Evolutionary conservation across 768 basidiomycete species (phyloP), one percentile per base, ranked within the genome.

Genomic region (Chiua virens): DNA sequence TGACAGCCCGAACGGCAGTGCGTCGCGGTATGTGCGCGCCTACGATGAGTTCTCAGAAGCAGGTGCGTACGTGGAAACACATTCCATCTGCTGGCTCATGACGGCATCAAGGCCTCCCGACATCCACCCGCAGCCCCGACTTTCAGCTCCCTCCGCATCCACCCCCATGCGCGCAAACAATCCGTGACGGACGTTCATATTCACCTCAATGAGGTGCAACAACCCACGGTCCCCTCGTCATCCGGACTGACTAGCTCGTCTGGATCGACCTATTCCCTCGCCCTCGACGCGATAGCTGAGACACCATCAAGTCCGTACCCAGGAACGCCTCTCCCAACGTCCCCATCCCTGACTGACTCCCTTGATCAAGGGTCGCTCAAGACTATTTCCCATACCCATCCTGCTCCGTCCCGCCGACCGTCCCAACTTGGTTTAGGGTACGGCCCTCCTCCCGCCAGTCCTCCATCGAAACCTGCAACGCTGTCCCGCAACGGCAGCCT

Each of bases 101-200:
- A 41, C 36, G 5, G 6, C 32, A 6, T 35, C 42, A 22, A 57
- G 52, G 45, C 5, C 48, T 32, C 13, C 40, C 58, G 8, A 11
- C 41, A 6, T 35, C 45, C 17, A 41, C 78, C 8, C 80, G 82
- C 15, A 79, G 77, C 3, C 69, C 79, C 39, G 60, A 77, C 10
- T 75, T 86, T 22, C 71, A 79, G 7, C 70, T 86, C 0, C 72
- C 80, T 1, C 71, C 81, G 1, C 76, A 80, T n/a, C 37, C 89
- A 91, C 59, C 89, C 89, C 0, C 89, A 91, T 54, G 89, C 86
- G 0, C 81, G 89, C 30, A 91, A 90, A 64, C 75, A 81, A 18
- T 91, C 88, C 17, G 68, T 88, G 4, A 50, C 82, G 11, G 84
- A 86, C 57, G 80, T 79, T 2, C 73, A 72, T 17, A 48, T 70